Base-by-base conservation (phyloP, 345 rosid species). In the Citrus cavaleriei region DNA sequence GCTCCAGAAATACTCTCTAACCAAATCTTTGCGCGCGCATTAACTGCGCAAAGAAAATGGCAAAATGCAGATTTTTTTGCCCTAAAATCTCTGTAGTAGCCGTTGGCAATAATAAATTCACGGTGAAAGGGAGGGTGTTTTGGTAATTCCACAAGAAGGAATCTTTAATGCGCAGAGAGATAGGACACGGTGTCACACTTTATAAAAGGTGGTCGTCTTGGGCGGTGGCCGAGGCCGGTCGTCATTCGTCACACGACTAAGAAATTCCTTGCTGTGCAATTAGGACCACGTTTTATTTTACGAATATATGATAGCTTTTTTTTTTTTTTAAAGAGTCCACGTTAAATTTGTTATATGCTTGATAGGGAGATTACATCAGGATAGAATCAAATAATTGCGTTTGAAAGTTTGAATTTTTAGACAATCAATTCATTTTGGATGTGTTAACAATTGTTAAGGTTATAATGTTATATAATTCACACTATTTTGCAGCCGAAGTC, bases 171-270 rank as follows among this genome's bases (percentile, higher is more conserved):
- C 28, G 55, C 22, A 55, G 49, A 7, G 61, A n/a, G 3, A 3
- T n/a, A 13, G 4, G 77, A 40, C 74, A 70, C 84, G 73, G 83
- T 59, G 80, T 69, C 77, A 57, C 30, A 6, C 77, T 59, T 80
- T 72, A 19, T 1, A 46, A 72, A 68, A 72, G 71, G 68, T 42
- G 0, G 73, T 37, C 70, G 60, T 24, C 19, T 70, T 54, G 64
- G 80, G n/a, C 79, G 85, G 85, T 79, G 84, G 80, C 19, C 60
- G 70, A 73, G 25, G 83, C 28, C 83, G 75, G 78, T 58, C 38
- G 76, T 35, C 85, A 54, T 71, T 77, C 80, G 77, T 28, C 85
- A 66, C 76, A 27, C 75, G 74, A 79, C 84, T 21, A 54, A 7
- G 3, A 81, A 78, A 75, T 70, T 75, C 78, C 12, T 38, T 7